A percentile compares a stretch with the other conserved stretches of the same genome.
Conservation (phyloP, 768 basidiomycete species). For the Leccinellum albellum region DNA sequence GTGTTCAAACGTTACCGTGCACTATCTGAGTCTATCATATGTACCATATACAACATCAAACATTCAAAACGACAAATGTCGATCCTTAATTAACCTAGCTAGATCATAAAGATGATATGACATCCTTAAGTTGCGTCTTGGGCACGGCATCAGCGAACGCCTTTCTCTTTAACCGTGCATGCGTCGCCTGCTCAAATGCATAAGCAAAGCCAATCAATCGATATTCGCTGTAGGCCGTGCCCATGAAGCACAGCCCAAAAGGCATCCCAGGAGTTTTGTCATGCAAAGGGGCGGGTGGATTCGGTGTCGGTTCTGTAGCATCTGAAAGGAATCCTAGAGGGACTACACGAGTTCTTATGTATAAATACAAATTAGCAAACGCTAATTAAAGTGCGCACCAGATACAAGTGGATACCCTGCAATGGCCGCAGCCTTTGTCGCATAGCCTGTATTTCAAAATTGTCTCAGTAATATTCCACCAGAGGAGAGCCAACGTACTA, state of each 20-base stretch:
- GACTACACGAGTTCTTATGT: slow-evolving; percentile 36
- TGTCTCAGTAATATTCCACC: neutral
- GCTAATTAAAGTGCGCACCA: slow-evolving; percentile 12
- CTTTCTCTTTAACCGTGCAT: slow-evolving; percentile 42
- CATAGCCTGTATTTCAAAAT: slow-evolving; percentile 16
- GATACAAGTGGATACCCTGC: slow-evolving; percentile 38
- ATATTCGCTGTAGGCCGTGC: slow-evolving; percentile 44
- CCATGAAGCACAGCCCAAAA: slow-evolving; percentile 42
- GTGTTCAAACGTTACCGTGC: too few relatives aligned
- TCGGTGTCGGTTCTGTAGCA: slow-evolving; percentile 23
- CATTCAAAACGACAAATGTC: neutral
- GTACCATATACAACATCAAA: neutral
- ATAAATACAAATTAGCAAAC: neutral
- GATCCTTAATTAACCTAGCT: neutral
- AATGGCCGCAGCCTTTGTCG: slow-evolving; percentile 29
- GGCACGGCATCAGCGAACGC: slow-evolving; percentile 55
- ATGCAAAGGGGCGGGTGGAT: slow-evolving; percentile 36
- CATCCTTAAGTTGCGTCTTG: slow-evolving; percentile 44
- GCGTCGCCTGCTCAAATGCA: slow-evolving; percentile 55
- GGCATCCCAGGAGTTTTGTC: slow-evolving; percentile 36
- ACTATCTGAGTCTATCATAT: neutral
- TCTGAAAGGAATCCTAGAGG: slow-evolving; percentile 40
- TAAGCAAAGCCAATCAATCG: slow-evolving; percentile 41
- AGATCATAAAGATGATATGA: slow-evolving; percentile 14
- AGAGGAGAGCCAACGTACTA: slow-evolving; percentile 7